Evolutionary conservation across 306 rosid genomes (phyloP).

Genomic region (Amphicarpaea edgeworthii): DNA sequence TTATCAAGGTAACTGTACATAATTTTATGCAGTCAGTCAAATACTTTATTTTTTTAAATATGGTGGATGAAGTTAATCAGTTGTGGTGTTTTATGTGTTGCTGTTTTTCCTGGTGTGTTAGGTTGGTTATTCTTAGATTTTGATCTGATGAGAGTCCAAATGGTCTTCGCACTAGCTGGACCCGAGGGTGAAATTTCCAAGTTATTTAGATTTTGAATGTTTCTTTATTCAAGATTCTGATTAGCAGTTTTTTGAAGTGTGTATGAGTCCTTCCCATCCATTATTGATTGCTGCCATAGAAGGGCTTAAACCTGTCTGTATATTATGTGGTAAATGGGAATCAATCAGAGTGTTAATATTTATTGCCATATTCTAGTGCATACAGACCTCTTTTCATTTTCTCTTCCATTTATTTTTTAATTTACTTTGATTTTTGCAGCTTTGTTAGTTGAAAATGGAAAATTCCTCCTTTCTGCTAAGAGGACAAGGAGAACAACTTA

Average conservation of each 20-base stretch:
- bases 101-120: background rate
- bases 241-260: background rate
- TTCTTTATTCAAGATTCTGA: background rate
- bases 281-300: background rate
- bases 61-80: background rate
- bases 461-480: slow-evolving; percentile 93
- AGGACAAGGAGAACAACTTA: slow-evolving; percentile 86
- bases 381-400: background rate
- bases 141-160: background rate
- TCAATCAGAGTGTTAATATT: slow-evolving; percentile 1
- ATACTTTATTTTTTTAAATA: background rate
- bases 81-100: background rate
- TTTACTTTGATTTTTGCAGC: slow-evolving; percentile 54
- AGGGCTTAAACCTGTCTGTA: background rate
- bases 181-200: background rate
- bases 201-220: background rate
- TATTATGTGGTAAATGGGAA: background rate
- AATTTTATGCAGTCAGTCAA: background rate
- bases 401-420: background rate
- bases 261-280: background rate
- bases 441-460: slow-evolving; percentile 89
- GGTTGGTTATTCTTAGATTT: background rate
- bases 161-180: slow-evolving; percentile 4
- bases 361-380: background rate
- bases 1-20: background rate